Conservation (phyloP, 495 filamentous ascomycete species). For the Aspergillus asperescens region DNA sequence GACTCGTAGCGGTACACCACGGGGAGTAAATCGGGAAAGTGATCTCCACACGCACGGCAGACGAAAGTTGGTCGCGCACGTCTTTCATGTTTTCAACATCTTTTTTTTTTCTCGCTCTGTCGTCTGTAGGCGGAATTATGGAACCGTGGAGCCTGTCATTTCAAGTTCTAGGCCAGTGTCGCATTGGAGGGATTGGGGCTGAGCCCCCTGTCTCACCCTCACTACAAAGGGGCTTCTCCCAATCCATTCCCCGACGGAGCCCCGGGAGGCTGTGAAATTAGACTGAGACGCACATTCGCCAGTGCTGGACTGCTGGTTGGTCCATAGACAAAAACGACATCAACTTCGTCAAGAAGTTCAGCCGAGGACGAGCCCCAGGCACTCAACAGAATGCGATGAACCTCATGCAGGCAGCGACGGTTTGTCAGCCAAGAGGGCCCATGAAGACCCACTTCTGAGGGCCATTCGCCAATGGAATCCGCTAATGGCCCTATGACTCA, state of each 20-base stretch:
- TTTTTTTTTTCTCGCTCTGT: neutral
- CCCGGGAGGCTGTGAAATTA: conserved; percentile 8
- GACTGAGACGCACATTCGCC: neutral
- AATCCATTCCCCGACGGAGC: neutral
- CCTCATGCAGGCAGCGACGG: neutral
- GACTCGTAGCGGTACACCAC: neutral
- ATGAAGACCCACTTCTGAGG: neutral
- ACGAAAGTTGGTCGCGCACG: neutral
- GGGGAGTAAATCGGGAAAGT: conserved; percentile 15
- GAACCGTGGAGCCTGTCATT: neutral
- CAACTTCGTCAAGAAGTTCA: neutral
- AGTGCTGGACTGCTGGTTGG: conserved; percentile 9
- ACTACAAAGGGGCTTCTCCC: neutral
- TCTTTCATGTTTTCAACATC: too few relatives aligned
- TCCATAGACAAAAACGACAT: conserved; percentile 8
- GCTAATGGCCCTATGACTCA: conserved; percentile 31
- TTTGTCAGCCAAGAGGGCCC: neutral
- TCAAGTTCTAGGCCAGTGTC: neutral
- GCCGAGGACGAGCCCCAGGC: conserved; percentile 11
- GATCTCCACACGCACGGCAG: conserved; percentile 8
- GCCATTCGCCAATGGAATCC: conserved; percentile 24
- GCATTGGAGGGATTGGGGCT: neutral
- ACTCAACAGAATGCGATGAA: too few relatives aligned
- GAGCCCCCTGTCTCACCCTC: conserved; percentile 9
- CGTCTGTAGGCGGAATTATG: neutral